Percentiles rank a stretch among this genome's conserved stretches.
phyloP scores from a whole-genome alignment of 108 stramenopile genomes.

The Phaeodactylum tricornutum region DNA sequence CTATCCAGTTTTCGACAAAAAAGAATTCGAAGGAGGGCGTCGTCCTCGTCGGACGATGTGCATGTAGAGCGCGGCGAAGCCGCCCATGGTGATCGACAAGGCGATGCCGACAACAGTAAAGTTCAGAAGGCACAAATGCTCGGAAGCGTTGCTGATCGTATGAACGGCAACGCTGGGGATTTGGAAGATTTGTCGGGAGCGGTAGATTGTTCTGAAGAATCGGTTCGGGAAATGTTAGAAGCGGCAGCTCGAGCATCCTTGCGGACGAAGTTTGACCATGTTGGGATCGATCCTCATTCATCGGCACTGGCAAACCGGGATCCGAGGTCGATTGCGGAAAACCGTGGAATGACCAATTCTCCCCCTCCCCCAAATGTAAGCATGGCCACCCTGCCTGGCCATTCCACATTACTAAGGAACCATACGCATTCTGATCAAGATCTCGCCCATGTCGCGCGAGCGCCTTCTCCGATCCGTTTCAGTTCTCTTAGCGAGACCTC shows the following conservation, averaged over 20 bases:
- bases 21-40: neutral
- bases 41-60: neutral
- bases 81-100: neutral
- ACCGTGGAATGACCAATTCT: conserved; percentile 26
- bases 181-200: neutral
- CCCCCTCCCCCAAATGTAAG: conserved; percentile 31
- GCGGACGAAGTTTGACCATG: conserved; percentile 36
- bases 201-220: neutral
- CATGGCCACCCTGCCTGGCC: conserved; percentile 4
- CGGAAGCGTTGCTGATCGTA: neutral
- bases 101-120: neutral
- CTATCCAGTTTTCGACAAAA: conserved; percentile 3
- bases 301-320: conserved; percentile 9
- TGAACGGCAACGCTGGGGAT: conserved; percentile 5
- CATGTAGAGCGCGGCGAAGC: neutral
- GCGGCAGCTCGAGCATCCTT: conserved; percentile 31
- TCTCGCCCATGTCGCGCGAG: conserved; percentile 5
- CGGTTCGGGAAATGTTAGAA: conserved; percentile 21
- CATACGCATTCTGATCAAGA: too few relatives aligned
- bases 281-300: conserved; percentile 29
- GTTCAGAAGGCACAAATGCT: neutral
- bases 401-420: too few relatives aligned
- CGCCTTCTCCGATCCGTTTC: conserved; percentile 25
- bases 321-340: conserved; percentile 13
- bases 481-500: neutral